Evolutionary conservation across 768 basidiomycete genomes (phyloP), one percentile per base, ranked within the genome.

Genomic region (Lentinula edodes): DNA sequence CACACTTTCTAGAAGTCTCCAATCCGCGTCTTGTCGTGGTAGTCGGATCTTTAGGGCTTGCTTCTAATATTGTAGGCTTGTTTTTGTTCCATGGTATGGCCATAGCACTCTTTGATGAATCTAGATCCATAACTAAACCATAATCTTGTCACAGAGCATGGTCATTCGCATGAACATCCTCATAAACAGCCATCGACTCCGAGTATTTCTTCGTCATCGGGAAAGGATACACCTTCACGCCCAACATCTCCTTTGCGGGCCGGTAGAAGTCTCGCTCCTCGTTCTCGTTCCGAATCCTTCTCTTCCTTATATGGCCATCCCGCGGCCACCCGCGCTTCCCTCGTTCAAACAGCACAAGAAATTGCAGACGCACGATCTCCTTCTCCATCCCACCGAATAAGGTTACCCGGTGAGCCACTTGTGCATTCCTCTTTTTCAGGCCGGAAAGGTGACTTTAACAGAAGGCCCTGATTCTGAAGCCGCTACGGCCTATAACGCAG

Each of bases 71-170:
- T 32, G 82, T 98, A 51, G 97, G 97, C 8, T 74, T 99, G 39
- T 91, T 96, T 78, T 76, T 99, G 53, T 98, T 98, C 81, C 95
- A 95, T 68, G 97, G 95, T 92, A 65, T 65, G 85, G 52, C 18
- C 18, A 7, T 0, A 58, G 3, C 28, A 28, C 28, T 66, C 38
- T 38, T 58, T 10, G 38, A 56, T 53, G 51, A 35, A 51, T 46
- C 34, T 43, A 45, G 57, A 67, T 32, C 35, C 28, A 12, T 35
- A 42, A 41, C 28, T 20, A 34, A 20, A 16, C 16, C 1, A 8
- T 61, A 52, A 35, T 64, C 54, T 60, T 52, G 5, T 63, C 65
- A n/a, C 63, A 88, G 87, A 89, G 67, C 89, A 92, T 67, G 80
- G 82, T 12, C 87, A 87, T 70, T 78, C 82, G 3, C 91, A 93